Percentiles rank a stretch among this genome's conserved stretches.
These are phyloP conservation scores for Podochytrium sp. DNA, from an alignment of 192 early-diverging fungal genomes.

Conservation along the genomic window DNA sequence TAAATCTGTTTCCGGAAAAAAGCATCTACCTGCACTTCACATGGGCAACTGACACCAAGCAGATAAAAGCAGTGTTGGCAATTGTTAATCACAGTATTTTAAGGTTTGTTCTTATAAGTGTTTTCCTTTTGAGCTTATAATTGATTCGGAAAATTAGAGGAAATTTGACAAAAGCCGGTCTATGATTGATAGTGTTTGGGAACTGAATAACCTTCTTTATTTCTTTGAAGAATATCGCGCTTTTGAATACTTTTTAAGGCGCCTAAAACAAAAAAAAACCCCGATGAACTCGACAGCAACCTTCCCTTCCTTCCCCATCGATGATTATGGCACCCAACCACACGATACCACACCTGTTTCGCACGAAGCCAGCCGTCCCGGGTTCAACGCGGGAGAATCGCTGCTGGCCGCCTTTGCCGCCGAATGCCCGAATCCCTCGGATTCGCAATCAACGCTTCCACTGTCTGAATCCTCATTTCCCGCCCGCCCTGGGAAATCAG, in stretches of 20 bases:
- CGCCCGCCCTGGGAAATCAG: too few species aligned
- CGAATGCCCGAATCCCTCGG: too few species aligned
- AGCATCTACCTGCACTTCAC: conserved; percentile 66
- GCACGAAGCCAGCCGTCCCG: too few species aligned
- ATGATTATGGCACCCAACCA: neutral
- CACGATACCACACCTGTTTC: neutral
- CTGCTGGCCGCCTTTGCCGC: too few species aligned
- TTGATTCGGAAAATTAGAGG: neutral
- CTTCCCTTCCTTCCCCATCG: neutral
- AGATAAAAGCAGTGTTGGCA: conserved; percentile 50
- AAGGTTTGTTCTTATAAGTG: conserved; percentile 11
- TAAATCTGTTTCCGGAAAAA: conserved; percentile 49
- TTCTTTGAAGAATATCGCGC: neutral
- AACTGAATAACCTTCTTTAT: too few species aligned
- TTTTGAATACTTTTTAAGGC: neutral
- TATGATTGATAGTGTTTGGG: conserved; percentile 16
- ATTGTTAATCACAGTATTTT: conserved; percentile 38
- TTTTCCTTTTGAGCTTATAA: neutral
- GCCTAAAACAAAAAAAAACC: neutral
- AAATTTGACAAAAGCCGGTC: conserved; percentile 25
- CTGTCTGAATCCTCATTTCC: too few species aligned
- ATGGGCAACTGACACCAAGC: conserved; percentile 66
- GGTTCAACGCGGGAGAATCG: too few species aligned
- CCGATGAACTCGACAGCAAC: neutral
- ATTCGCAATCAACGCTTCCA: too few species aligned